Conservation (phyloP, 2,329 filamentous ascomycete genomes). For the Verticillium nubilum region DNA sequence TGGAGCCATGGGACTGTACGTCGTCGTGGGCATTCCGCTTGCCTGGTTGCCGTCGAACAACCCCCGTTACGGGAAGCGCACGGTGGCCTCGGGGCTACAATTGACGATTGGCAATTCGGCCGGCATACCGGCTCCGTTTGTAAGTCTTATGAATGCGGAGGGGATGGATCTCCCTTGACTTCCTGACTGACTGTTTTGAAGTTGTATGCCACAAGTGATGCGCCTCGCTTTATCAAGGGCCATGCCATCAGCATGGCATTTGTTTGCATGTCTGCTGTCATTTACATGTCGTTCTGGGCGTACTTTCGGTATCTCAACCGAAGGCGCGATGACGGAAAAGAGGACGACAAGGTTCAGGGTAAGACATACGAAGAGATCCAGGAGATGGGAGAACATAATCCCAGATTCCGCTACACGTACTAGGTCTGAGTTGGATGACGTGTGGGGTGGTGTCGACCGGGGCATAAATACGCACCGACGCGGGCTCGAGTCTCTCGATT, state of each 20-base stretch:
- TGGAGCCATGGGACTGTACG: constrained; percentile 56
- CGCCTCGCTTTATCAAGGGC: constrained; percentile 40
- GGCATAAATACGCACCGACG: too few relatives aligned
- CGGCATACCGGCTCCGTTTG: constrained; percentile 57
- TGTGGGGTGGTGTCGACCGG: too few relatives aligned
- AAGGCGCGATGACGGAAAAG: constrained; percentile 18
- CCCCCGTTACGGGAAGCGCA: constrained; percentile 60
- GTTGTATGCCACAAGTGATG: constrained; percentile 25
- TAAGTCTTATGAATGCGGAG: neutral
- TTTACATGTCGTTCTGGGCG: constrained; percentile 32
- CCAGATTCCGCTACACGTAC: constrained; percentile 20
- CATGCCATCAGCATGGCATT: constrained; percentile 44
- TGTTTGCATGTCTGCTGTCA: constrained; percentile 35
- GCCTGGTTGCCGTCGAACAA: constrained; percentile 48
- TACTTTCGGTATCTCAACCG: constrained; percentile 29
- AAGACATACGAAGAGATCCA: constrained; percentile 22
- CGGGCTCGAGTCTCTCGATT: too few relatives aligned
- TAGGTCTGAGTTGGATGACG: too few relatives aligned
- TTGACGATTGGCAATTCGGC: constrained; percentile 58
- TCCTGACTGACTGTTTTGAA: too few relatives aligned
- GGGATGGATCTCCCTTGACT: too few relatives aligned
- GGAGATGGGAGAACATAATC: constrained; percentile 24
- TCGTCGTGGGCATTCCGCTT: constrained; percentile 28
- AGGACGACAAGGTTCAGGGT: constrained; percentile 20
- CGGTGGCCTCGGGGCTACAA: constrained; percentile 55